phyloP scores from a whole-genome alignment of 2,329 filamentous ascomycete species.

The Sarocladium brachiariae region DNA sequence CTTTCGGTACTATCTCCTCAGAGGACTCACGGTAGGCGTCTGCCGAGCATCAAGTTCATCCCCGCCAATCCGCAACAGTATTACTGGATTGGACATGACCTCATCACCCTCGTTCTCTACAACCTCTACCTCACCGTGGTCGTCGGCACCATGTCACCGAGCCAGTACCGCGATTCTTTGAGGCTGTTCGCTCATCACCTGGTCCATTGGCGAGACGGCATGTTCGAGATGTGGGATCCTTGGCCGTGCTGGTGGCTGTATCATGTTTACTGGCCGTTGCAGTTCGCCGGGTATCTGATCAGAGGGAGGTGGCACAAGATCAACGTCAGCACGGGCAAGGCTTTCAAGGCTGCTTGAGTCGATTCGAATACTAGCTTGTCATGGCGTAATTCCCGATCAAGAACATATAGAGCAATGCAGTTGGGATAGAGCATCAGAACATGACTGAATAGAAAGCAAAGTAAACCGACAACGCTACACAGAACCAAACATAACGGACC shows the following conservation, averaged over 20 bases:
- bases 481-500: not conserved
- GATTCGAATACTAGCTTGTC: not conserved
- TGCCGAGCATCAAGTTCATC: slow-evolving; percentile 12
- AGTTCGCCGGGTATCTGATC: slow-evolving; percentile 39
- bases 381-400: too few relatives aligned
- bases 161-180: slow-evolving; percentile 18
- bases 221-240: slow-evolving; percentile 47
- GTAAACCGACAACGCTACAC: not conserved
- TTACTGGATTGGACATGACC: slow-evolving; percentile 64
- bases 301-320: slow-evolving; percentile 53
- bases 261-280: slow-evolving; percentile 48
- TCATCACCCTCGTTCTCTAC: slow-evolving; percentile 44
- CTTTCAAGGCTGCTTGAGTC: slow-evolving; percentile 18
- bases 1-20: slow-evolving; percentile 34
- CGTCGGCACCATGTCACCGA: slow-evolving; percentile 15
- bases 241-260: slow-evolving; percentile 50
- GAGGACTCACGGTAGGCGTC: not conserved
- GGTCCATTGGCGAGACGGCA: slow-evolving; percentile 46
- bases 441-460: too few relatives aligned
- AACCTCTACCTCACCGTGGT: slow-evolving; percentile 31
- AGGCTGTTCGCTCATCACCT: slow-evolving; percentile 29
- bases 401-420: too few relatives aligned
- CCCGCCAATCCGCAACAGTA: slow-evolving; percentile 22
- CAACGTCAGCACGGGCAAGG: slow-evolving; percentile 56
- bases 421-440: too few relatives aligned